Evolutionary conservation across 805 yeast genomes (phyloP).

Genomic region (Starmera pachycereana): DNA sequence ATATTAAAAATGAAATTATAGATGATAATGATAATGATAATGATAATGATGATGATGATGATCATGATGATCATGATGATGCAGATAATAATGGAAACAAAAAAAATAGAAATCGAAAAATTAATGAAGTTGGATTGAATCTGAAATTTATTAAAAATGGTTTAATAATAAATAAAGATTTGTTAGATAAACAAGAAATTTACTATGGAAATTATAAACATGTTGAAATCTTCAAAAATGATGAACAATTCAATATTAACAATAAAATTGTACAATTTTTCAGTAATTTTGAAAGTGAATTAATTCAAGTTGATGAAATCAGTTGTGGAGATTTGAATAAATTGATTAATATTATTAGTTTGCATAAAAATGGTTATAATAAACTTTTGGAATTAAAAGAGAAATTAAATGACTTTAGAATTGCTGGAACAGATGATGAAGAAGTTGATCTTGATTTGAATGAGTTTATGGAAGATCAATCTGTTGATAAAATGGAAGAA

Average conservation of each 20-base stretch:
- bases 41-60: too few relatives aligned
- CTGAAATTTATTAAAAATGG: not conserved
- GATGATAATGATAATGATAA: too few relatives aligned
- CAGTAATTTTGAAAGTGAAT: not conserved
- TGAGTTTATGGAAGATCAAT: not conserved
- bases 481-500: not conserved
- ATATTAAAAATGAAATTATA: slow-evolving; percentile 4
- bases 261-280: not conserved
- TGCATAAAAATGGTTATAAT: too few relatives aligned
- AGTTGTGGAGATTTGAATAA: too few relatives aligned
- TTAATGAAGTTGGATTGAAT: slow-evolving; percentile 4
- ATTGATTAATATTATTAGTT: too few relatives aligned
- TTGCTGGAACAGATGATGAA: not conserved
- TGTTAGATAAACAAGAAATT: not conserved
- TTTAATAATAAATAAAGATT: slow-evolving; percentile 1
- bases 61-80: too few relatives aligned
- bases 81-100: not conserved
- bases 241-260: slow-evolving; percentile 2
- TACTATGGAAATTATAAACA: not conserved
- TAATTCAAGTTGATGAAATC: not conserved
- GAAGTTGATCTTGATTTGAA: not conserved
- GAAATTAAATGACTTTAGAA: too few relatives aligned
- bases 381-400: too few relatives aligned
- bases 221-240: slow-evolving; percentile 1
- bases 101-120: not conserved